Evolutionary conservation across 2,329 filamentous ascomycete genomes (phyloP), one percentile per base, ranked within the genome.

Genomic region (Trichoderma sp.): DNA sequence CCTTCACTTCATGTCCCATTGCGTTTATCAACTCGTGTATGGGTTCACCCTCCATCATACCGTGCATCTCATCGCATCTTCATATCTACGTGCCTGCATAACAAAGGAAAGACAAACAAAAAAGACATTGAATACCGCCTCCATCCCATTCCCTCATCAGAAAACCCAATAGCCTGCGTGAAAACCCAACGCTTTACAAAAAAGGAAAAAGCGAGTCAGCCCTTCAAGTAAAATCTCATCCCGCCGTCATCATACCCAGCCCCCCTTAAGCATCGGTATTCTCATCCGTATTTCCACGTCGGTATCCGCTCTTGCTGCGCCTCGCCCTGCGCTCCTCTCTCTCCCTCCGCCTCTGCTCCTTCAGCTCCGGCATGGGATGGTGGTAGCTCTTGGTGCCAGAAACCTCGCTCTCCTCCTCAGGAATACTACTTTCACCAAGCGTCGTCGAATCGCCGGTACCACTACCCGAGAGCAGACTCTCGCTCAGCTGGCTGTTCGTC

Each of bases 341-440:
- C 35, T 82, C 79, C 76, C 77, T 75, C 71, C 80, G 77, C 29
- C 83, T 77, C 78, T 82, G 81, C 78, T 79, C 80, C 79, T 76
- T 85, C 78, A 89, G 80, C 77, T 89, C 89, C 3, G 89, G 89
- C 81, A 90, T 88, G 50, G 87, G 83, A 78, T 90, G 88, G 78
- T 85, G 85, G 80, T 91, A 91, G 50, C 88, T 86, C 85, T 90
- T 91, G 78, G 88, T 90, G 35, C 89, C 89, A 9, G n/a, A n/a
- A n/a, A 88, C 78, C 2, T 91, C 89, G 80, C 86, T 87, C 50
- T 41, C 53, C 67, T 77, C 66, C 77, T 80, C 69, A 8, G 45
- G 24, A 6, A 71, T 71, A 29, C 64, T 67, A n/a, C 69, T 75
- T 27, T 53, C 41, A 0, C 64, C 71, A n/a, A 75, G 64, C 2